Conservation (phyloP, 2,329 filamentous ascomycete genomes). For the Pseudopithomyces chartarum region DNA sequence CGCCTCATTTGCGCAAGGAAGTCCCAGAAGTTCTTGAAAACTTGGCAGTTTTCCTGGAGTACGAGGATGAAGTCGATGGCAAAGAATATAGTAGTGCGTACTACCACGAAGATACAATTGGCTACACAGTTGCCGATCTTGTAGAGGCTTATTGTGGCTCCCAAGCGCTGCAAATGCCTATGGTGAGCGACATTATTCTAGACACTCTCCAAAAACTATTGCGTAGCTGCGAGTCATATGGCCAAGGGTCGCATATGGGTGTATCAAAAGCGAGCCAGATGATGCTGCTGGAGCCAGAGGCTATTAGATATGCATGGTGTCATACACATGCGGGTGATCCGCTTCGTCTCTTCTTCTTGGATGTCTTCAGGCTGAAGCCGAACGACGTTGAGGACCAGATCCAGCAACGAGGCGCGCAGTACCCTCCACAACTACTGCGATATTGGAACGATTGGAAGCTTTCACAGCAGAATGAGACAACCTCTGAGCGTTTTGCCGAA, state of each 20-base stretch:
- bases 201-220: constrained; percentile 7
- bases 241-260: no score
- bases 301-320: constrained; percentile 9
- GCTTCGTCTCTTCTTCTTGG: constrained; percentile 11
- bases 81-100: not conserved
- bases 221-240: no score
- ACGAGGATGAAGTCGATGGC: not conserved
- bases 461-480: not conserved
- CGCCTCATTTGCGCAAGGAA: not conserved
- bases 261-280: not conserved
- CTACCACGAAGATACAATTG: not conserved
- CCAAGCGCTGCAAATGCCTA: constrained; percentile 3
- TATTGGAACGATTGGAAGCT: not conserved
- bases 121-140: constrained; percentile 5
- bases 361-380: constrained; percentile 6
- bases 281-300: not conserved
- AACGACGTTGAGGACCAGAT: not conserved
- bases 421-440: not conserved
- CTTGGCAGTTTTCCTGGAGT: not conserved
- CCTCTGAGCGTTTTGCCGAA: not conserved
- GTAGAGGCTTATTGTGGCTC: constrained; percentile 12
- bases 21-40: not conserved
- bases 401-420: not conserved
- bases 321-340: constrained; percentile 10
- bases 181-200: constrained; percentile 15